phyloP scores from a whole-genome alignment of 371 early-diverging fungal species.

The Syncephalastrum racemosum region DNA sequence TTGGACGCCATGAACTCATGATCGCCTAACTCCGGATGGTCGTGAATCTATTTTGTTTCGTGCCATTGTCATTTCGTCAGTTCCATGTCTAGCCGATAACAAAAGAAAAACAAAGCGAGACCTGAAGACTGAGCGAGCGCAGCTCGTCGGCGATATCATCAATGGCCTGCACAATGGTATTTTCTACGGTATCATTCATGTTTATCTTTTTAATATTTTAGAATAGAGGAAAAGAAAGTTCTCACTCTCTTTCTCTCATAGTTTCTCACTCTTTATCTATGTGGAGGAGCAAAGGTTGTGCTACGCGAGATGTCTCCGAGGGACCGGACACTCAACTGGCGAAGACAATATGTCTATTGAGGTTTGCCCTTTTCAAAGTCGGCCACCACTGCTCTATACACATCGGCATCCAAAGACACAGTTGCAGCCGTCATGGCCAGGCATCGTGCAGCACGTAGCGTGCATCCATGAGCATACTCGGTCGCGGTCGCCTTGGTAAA shows the following conservation, averaged over 20 bases:
- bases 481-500: slow-evolving; percentile 65
- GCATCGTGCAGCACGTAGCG: slow-evolving; percentile 51
- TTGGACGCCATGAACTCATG: slow-evolving; percentile 59
- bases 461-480: slow-evolving; percentile 58
- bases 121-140: slow-evolving; percentile 57
- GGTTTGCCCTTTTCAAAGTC: slow-evolving; percentile 34
- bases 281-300: too few relatives aligned
- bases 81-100: not conserved
- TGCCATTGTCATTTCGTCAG: too few relatives aligned
- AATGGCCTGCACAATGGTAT: slow-evolving; percentile 37
- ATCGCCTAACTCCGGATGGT: slow-evolving; percentile 57
- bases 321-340: too few relatives aligned
- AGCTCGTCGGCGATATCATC: slow-evolving; percentile 44
- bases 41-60: slow-evolving; percentile 46
- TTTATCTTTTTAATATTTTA: too few relatives aligned
- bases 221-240: too few relatives aligned
- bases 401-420: slow-evolving; percentile 26
- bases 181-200: slow-evolving; percentile 16
- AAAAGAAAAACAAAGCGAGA: slow-evolving; percentile 7
- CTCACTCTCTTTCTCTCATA: too few relatives aligned
- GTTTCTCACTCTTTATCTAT: too few relatives aligned
- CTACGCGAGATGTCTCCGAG: too few relatives aligned
- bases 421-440: slow-evolving; percentile 37
- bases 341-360: slow-evolving; percentile 5
- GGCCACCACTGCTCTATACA: slow-evolving; percentile 27